Conservation (phyloP, 176 grass and related monocot genomes). For the Triticum monococcum region DNA sequence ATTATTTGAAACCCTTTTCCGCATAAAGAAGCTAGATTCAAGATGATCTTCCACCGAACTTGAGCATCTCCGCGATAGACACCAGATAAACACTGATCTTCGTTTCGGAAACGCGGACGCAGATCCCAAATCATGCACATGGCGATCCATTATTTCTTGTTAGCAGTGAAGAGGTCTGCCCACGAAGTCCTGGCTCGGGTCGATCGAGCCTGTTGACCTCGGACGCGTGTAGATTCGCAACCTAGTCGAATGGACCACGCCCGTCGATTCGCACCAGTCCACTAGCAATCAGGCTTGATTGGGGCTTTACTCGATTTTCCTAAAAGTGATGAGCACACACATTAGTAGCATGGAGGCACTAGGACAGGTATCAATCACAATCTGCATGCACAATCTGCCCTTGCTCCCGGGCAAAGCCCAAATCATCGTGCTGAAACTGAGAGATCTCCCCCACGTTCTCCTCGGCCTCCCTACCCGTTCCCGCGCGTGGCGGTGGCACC, state of each 20-base stretch:
- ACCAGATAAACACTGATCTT: not conserved
- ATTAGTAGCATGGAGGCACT: too few relatives aligned
- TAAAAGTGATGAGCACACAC: not conserved
- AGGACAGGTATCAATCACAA: too few relatives aligned
- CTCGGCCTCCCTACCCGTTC: too few relatives aligned
- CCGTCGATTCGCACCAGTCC: not conserved
- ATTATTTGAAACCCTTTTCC: too few relatives aligned
- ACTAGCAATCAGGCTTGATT: not conserved
- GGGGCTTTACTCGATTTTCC: not conserved
- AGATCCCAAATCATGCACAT: not conserved
- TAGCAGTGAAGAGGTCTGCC: not conserved
- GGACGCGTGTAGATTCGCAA: not conserved
- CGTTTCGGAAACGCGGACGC: not conserved
- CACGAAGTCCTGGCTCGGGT: not conserved
- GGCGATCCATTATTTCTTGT: too few relatives aligned
- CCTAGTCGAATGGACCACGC: not conserved
- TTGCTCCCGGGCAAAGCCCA: not conserved
- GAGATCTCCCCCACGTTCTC: too few relatives aligned
- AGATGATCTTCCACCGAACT: not conserved
- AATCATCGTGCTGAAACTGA: too few relatives aligned
- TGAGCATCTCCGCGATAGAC: not conserved
- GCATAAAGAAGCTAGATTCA: too few relatives aligned
- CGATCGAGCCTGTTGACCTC: not conserved
- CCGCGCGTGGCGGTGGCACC: not conserved
- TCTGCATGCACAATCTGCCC: not conserved